Base-by-base conservation (phyloP, 495 filamentous ascomycete genomes). In the Tirmania nivea region DNA sequence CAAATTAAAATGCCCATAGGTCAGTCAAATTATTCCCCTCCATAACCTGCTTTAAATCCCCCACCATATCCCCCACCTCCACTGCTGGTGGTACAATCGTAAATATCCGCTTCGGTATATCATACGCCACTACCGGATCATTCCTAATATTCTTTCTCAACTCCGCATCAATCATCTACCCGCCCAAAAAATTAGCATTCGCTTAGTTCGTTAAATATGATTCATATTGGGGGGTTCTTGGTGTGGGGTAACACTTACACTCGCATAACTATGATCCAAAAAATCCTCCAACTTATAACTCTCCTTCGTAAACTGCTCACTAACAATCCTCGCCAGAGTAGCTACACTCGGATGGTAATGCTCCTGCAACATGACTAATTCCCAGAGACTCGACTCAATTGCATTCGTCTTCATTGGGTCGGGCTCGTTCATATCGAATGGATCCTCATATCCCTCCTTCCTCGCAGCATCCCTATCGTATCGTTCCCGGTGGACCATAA, bases 301-400 rank as follows among this genome's bases (percentile, higher is more conserved):
- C 65, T 86, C 81, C 71, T 96, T 99, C 3, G 88, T 96, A 67
- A 96, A 99, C 67, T 95, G 90, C 71, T 99, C 86, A 21, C 83
- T 83, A 54, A 99, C 79, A 54, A 99, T 93, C 67, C 83, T 87
- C 25, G 86, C 84, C 55, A 96, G 80, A 5, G 88, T 87, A 2
- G 89, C 87, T 36, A 99, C 87, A 63, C 94, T 96, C 36, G 92
- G 92, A 65, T 99, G 92, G 68, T 90, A 96, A 69, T 99, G 92
- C 3, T 78, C 78, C 68, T 90, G 85, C 49, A 95, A 70, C 52
- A 80, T 82, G 54, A 88, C 80, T 36, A 96, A 75, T 67, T 99
- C 92, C 92, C 92, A 99, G 11, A 96, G 67, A 67, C 82, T 84
- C 66, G 86, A 94, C 53, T 95, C 87, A 51, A 96, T 81, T 10